Conservation (phyloP, 2,329 filamentous ascomycete species). For the Beauveria scarabaeidicola region DNA sequence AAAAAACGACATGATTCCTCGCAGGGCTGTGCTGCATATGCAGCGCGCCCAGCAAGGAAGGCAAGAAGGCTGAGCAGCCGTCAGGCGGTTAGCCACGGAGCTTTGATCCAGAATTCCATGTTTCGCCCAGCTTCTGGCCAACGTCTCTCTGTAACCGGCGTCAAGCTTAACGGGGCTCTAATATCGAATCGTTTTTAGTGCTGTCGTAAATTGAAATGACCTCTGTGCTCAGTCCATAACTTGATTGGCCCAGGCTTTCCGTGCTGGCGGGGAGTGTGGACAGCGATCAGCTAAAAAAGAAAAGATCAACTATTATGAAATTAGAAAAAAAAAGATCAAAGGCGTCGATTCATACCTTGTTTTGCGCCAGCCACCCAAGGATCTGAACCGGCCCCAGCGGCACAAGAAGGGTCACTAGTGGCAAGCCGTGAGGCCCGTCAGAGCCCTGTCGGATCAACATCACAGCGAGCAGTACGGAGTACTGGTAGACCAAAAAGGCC, state of each 20-base stretch:
- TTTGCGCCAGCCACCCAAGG: background rate
- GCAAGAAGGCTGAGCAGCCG: background rate
- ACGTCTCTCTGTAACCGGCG: too few species aligned
- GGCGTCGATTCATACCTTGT: background rate
- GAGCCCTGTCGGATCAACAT: background rate
- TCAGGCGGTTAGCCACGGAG: background rate
- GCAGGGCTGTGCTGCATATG: constrained; percentile 2
- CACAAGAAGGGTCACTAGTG: background rate
- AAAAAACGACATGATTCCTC: background rate
- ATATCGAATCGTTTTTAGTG: too few species aligned
- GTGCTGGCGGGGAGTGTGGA: too few species aligned
- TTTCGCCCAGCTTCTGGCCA: too few species aligned
- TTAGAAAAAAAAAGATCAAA: background rate
- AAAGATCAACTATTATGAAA: background rate
- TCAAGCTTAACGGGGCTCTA: too few species aligned
- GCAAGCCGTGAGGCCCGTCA: background rate
- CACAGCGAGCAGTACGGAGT: background rate
- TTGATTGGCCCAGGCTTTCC: too few species aligned
- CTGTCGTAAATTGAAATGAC: too few species aligned
- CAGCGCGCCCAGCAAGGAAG: background rate
- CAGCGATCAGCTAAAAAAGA: background rate
- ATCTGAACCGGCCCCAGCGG: background rate
- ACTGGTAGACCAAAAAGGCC: background rate
- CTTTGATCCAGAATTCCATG: background rate
- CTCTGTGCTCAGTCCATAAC: too few species aligned